phyloP scores from a whole-genome alignment of 345 rosid genomes.

The Salix dunnii region DNA sequence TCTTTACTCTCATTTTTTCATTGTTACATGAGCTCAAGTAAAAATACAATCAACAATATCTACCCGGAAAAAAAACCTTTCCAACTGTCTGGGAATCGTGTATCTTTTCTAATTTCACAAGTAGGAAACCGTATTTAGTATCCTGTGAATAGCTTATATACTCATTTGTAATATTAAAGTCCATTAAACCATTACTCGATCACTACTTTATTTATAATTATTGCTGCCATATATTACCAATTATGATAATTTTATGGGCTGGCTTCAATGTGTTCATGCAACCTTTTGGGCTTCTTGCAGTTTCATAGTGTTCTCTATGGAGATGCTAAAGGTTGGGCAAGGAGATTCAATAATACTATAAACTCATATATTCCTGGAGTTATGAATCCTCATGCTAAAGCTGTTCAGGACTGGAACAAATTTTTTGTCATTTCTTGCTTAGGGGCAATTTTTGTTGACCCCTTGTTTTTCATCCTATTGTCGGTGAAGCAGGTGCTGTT shows the following conservation, averaged over 20 bases:
- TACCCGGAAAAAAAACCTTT: not conserved
- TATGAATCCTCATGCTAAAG: constrained; percentile 75
- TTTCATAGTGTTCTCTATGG: constrained; percentile 63
- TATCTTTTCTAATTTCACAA: not conserved
- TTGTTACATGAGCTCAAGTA: not conserved
- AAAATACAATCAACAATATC: not conserved
- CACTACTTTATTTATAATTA: not conserved
- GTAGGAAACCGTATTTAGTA: not conserved
- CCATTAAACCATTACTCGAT: not conserved
- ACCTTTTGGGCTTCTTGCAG: constrained; percentile 32
- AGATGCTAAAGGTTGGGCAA: constrained; percentile 87
- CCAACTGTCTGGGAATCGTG: not conserved
- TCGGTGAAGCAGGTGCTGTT: constrained; percentile 44
- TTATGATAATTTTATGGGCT: not conserved
- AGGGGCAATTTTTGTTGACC: constrained; percentile 76
- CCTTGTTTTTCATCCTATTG: constrained; percentile 75
- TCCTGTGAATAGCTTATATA: not conserved
- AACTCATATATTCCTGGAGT: constrained; percentile 45
- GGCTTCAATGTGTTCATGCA: constrained; percentile 3
- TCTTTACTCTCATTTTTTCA: not conserved
- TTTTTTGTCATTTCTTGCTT: constrained; percentile 66
- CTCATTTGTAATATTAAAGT: not conserved
- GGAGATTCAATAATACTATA: constrained; percentile 38
- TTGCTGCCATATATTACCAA: not conserved
- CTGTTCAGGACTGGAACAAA: constrained; percentile 64